These are phyloP conservation scores for Sanghuangporus sanghuang DNA, from an alignment of 1,284 basidiomycete species.

Conservation along the genomic window DNA sequence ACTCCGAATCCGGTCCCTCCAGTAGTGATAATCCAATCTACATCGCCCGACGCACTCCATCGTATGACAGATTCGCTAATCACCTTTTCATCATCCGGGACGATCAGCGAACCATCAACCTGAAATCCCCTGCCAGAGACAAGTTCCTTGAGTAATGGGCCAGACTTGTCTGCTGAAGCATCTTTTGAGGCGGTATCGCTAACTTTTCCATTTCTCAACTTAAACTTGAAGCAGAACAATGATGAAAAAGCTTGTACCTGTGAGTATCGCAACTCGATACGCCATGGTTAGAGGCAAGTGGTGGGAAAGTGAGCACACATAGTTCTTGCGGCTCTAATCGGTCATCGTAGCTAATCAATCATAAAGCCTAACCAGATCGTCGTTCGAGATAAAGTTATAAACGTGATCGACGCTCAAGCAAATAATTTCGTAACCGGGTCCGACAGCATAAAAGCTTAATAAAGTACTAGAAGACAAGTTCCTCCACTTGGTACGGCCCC, in stretches of 20 bases:
- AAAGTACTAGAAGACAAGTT: slow-evolving; percentile 46
- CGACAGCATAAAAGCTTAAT: background rate
- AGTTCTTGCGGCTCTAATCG: background rate
- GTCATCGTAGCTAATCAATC: background rate
- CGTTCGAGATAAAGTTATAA: background rate
- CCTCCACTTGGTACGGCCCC: slow-evolving; percentile 66
- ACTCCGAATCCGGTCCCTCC: slow-evolving; percentile 85
- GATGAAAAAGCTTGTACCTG: background rate
- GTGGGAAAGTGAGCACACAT: background rate
- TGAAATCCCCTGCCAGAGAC: slow-evolving; percentile 38
- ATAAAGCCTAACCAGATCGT: background rate
- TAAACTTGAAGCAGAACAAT: background rate
- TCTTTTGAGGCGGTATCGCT: slow-evolving; percentile 63
- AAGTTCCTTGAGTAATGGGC: slow-evolving; percentile 53
- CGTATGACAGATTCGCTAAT: slow-evolving; percentile 45
- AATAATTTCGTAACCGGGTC: background rate
- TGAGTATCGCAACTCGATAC: slow-evolving; percentile 11
- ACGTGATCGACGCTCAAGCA: background rate
- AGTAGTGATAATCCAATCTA: slow-evolving; percentile 77
- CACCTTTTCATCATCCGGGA: slow-evolving; percentile 56
- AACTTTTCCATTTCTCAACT: slow-evolving; percentile 34
- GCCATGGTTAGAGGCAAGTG: background rate
- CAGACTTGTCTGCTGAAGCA: slow-evolving; percentile 54
- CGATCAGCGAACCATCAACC: slow-evolving; percentile 31
- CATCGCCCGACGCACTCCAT: slow-evolving; percentile 38